Evolutionary conservation across 768 basidiomycete species (phyloP), one percentile per base, ranked within the genome.

Genomic region (Rhodocollybia butyracea): DNA sequence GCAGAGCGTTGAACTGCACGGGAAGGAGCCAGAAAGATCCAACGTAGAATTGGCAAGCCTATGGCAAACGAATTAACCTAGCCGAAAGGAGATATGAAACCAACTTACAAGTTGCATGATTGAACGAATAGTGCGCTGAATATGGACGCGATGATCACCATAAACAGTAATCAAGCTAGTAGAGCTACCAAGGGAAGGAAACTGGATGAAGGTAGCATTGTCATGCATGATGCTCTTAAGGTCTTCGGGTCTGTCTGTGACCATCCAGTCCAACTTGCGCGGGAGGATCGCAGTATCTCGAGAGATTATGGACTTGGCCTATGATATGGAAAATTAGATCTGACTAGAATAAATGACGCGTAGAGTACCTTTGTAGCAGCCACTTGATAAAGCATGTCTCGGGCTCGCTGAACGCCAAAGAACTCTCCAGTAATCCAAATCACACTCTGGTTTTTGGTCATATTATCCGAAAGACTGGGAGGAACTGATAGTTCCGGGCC

Each of bases 391-490:
- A 99, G 73, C 95, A 97, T 98, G 66, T 98, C 96, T 60, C 91
- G 80, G 11, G 96, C 96, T 48, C 96, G 76, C 68, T 96, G 92
- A 11, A 98, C 95, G 17, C 91, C 91, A 60, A 98, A 96, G 68
- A 96, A 97, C 70, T 98, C 96, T 39, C 96, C 96, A 0, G 96
- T 98, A 63, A 99, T 94, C 88, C 91, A 99, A 58, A 98, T 88
- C 21, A 87, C 73, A 66, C 91, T 93, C 57, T 77, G 78, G 55
- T 82, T 84, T 64, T 86, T 81, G 73, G 78, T 30, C n/a, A 46
- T 70, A 65, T 69, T 63, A 19, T 61, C 63, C 29, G 68, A 58
- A 17, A 74, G 70, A 11, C 72, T 72, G 27, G 75, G 70, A 38
- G 70, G 64, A 38, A 76, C 75, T 19, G 73, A 70, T 47, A 82